Percentiles rank a stretch among this genome's conserved stretches.
Conservation (phyloP, 2,329 filamentous ascomycete genomes). For the Arthrocladium fulminans region DNA sequence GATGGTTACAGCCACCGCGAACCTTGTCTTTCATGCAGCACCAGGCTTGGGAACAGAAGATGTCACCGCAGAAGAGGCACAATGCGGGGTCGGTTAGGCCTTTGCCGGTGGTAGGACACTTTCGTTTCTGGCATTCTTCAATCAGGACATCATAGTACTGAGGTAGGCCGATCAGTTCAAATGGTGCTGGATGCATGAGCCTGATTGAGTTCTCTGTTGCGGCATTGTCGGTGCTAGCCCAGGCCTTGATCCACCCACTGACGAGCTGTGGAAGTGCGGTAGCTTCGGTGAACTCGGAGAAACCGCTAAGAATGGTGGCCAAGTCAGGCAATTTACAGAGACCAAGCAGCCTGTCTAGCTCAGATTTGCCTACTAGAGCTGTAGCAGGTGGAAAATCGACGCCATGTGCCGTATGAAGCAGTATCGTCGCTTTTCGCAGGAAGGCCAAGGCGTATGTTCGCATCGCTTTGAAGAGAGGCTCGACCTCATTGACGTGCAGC, state of each 20-base stretch:
- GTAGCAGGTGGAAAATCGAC: conserved; percentile 72
- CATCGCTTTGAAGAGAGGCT: conserved; percentile 33
- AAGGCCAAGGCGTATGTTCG: conserved; percentile 83
- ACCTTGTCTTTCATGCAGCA: conserved; percentile 67
- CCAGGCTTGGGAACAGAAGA: conserved; percentile 88
- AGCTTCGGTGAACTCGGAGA: conserved; percentile 34
- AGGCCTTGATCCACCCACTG: conserved; percentile 65
- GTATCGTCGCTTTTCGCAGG: conserved; percentile 71
- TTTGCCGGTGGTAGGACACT: conserved; percentile 82
- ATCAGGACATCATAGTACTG: conserved; percentile 88
- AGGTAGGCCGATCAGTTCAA: conserved; percentile 85
- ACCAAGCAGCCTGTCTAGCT: conserved; percentile 72
- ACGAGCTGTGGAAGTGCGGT: conserved; percentile 44
- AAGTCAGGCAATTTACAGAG: conserved; percentile 68
- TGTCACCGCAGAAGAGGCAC: conserved; percentile 91
- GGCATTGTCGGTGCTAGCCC: conserved; percentile 31
- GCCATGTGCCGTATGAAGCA: conserved; percentile 80
- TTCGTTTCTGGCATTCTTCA: conserved; percentile 75
- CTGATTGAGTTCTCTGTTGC: conserved; percentile 30
- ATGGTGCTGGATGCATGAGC: conserved; percentile 77
- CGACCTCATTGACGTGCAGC: conserved; percentile 10
- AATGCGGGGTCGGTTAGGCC: conserved; percentile 84
- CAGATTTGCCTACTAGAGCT: conserved; percentile 56
- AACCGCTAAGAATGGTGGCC: conserved; percentile 63
- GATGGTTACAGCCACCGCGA: conserved; percentile 81